Evolutionary conservation across 2,329 filamentous ascomycete genomes (phyloP).

Genomic region (Sporothrix globosa): DNA sequence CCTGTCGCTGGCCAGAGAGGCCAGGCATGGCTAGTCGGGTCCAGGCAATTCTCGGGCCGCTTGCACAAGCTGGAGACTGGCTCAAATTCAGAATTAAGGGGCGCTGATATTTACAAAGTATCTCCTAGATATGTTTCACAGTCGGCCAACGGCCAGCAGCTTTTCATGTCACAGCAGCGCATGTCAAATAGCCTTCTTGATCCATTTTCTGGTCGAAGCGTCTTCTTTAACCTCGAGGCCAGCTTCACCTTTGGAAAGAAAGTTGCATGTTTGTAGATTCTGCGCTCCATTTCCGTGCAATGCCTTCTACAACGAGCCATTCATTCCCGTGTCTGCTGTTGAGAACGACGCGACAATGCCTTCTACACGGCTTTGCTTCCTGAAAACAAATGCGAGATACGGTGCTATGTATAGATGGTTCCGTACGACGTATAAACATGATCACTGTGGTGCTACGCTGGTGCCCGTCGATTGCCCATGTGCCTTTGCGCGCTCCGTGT

Average conservation of each 20-base stretch:
- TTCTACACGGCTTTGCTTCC: neutral
- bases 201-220: neutral
- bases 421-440: neutral
- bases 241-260: neutral
- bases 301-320: neutral
- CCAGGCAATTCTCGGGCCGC: slow-evolving; percentile 16
- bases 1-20: neutral
- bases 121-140: neutral
- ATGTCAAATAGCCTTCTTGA: neutral
- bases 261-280: neutral
- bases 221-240: neutral
- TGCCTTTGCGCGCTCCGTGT: slow-evolving; percentile 1
- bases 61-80: neutral
- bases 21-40: neutral
- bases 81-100: neutral
- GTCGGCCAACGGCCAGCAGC: neutral
- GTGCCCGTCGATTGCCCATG: neutral
- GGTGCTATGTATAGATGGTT: neutral
- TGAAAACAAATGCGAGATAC: slow-evolving; percentile 1
- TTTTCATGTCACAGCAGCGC: neutral
- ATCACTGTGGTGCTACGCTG: neutral
- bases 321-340: neutral
- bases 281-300: neutral
- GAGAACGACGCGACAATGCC: neutral
- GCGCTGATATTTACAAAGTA: neutral